A percentile compares a stretch with the other conserved stretches of the same genome.
Conservation (phyloP, 192 early-diverging fungal species). For the Funneliformis geosporum region DNA sequence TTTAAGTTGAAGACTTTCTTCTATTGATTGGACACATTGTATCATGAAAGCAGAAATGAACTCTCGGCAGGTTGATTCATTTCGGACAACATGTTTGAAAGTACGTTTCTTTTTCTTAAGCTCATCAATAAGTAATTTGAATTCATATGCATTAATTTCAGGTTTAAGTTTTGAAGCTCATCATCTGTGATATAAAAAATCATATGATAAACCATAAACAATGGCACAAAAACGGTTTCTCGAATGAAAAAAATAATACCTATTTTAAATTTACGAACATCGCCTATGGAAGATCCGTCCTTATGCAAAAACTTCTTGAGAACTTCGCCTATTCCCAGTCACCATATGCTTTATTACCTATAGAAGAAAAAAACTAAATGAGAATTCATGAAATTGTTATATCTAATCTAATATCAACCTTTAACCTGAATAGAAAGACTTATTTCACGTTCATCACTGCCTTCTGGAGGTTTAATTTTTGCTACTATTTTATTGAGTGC, state of each 20-base stretch:
- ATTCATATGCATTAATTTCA: neutral
- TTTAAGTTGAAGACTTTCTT: neutral
- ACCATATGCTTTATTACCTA: constrained; percentile 19
- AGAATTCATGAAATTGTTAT: neutral
- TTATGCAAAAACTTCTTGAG: constrained; percentile 1
- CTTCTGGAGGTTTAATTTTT: neutral
- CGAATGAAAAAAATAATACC: neutral
- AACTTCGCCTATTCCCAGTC: constrained; percentile 23
- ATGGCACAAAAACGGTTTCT: neutral
- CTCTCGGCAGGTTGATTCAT: neutral
- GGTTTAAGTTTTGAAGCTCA: neutral
- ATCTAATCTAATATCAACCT: constrained; percentile 4
- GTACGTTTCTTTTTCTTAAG: neutral
- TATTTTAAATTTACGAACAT: neutral
- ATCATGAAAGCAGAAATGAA: constrained; percentile 11
- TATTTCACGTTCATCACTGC: neutral
- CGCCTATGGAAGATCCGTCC: neutral
- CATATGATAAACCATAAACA: no score
- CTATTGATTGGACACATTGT: neutral
- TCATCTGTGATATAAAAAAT: no score
- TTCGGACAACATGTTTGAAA: neutral
- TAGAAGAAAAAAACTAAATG: neutral
- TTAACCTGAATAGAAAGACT: neutral
- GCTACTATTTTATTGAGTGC: neutral
- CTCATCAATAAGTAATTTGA: neutral